phyloP scores from a whole-genome alignment of 1,284 basidiomycete species.

The Melampsora americana region DNA sequence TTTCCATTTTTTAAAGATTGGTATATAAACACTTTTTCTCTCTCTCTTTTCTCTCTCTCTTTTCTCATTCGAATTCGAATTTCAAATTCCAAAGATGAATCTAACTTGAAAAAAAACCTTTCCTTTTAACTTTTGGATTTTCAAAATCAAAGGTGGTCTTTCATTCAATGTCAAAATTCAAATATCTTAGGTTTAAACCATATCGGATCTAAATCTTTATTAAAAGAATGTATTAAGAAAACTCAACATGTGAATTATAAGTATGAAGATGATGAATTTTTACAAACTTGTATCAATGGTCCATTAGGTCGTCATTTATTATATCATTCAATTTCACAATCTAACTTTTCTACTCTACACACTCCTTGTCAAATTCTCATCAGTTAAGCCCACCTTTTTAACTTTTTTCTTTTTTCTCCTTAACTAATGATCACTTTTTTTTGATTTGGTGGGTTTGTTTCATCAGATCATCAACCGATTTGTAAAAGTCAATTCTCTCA shows the following conservation, averaged over 20 bases:
- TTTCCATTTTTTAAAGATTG: constrained; percentile 43
- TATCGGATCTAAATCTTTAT: constrained; percentile 46
- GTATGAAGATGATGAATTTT: constrained; percentile 43
- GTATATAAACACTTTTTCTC: no score
- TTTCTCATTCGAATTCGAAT: no score
- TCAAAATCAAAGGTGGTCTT: constrained; percentile 21
- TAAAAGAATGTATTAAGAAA: constrained; percentile 46
- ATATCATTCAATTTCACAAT: constrained; percentile 33
- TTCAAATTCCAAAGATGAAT: no score
- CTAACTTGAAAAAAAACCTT: no score
- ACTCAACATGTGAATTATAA: constrained; percentile 19
- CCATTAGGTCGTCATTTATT: constrained; percentile 45
- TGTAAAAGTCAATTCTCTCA: constrained; percentile 18
- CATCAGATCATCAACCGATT: constrained; percentile 45
- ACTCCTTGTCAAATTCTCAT: constrained; percentile 49
- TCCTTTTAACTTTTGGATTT: no score
- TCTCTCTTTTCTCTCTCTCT: no score
- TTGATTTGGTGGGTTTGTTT: constrained; percentile 33
- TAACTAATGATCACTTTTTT: no score
- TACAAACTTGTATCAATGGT: constrained; percentile 44
- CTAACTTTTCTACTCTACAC: constrained; percentile 25
- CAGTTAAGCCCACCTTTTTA: constrained; percentile 14
- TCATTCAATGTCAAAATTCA: constrained; percentile 23
- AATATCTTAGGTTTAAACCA: constrained; percentile 42
- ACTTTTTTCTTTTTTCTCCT: neutral